Evolutionary conservation across 2,329 filamentous ascomycete genomes (phyloP).

Genomic region (Huntiella savannae): DNA sequence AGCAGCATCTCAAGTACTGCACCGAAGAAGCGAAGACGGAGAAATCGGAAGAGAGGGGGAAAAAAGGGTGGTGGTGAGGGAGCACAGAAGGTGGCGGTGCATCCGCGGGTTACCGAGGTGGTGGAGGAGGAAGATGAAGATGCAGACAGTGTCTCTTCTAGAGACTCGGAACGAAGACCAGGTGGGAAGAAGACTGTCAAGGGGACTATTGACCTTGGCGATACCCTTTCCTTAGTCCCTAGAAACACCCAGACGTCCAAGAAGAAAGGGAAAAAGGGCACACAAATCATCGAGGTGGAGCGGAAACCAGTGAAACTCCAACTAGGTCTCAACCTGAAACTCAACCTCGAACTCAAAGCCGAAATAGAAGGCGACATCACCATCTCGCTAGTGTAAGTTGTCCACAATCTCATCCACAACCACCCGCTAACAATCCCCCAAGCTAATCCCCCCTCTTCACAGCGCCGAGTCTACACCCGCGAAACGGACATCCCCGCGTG

Average conservation of each 20-base stretch:
- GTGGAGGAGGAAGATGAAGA: conserved; percentile 2
- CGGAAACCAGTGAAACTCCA: conserved; percentile 24
- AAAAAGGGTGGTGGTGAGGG: not conserved
- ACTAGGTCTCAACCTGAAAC: conserved; percentile 55
- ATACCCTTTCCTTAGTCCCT: not conserved
- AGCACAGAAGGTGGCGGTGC: not conserved
- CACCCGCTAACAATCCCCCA: not conserved
- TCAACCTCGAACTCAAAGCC: conserved; percentile 62
- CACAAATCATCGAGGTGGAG: not conserved
- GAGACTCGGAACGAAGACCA: not conserved
- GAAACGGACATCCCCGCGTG: conserved; percentile 14
- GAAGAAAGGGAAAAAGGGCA: conserved; percentile 7
- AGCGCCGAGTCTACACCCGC: conserved; percentile 16
- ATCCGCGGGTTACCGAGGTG: not conserved
- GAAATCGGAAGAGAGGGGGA: not conserved
- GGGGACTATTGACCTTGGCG: conserved; percentile 3
- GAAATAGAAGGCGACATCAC: conserved; percentile 60
- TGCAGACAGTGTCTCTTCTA: not conserved
- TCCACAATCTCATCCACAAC: not conserved
- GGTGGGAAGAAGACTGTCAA: conserved; percentile 3
- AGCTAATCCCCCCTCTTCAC: conserved; percentile 2
- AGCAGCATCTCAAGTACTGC: not conserved
- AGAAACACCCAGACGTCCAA: not conserved
- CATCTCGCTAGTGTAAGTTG: conserved; percentile 39
- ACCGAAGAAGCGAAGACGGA: conserved; percentile 1